Conservation (phyloP, 257 asterid species). For the Nicotiana obtusifolia region DNA sequence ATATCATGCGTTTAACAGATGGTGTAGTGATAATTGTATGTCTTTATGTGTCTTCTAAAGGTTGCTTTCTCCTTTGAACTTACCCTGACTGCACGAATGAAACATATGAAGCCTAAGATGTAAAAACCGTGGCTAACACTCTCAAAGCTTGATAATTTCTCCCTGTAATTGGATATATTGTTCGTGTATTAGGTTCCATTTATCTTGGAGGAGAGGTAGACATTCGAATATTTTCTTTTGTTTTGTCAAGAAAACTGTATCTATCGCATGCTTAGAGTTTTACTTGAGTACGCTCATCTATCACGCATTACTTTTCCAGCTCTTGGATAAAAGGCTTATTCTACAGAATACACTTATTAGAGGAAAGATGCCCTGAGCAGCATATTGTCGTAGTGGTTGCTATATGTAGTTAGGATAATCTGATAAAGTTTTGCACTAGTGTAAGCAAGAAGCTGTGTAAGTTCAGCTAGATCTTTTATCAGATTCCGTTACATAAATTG, state of each 20-base stretch:
- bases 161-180: neutral
- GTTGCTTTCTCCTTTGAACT: neutral
- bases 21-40: neutral
- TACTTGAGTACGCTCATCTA: neutral
- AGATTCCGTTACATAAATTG: neutral
- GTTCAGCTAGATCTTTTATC: neutral
- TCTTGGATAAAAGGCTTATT: neutral
- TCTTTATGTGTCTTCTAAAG: neutral
- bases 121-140: neutral
- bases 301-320: neutral
- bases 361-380: neutral
- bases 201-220: neutral
- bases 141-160: neutral
- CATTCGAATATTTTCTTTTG: neutral
- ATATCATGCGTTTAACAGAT: neutral
- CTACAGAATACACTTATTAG: neutral
- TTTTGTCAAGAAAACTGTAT: neutral
- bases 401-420: neutral
- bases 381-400: neutral
- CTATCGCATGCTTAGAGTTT: neutral
- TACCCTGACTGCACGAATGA: neutral
- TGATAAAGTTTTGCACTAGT: neutral
- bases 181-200: neutral
- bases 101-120: neutral
- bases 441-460: neutral